phyloP scores from a whole-genome alignment of 106 monocot species.

The Cymbidium sinense region DNA sequence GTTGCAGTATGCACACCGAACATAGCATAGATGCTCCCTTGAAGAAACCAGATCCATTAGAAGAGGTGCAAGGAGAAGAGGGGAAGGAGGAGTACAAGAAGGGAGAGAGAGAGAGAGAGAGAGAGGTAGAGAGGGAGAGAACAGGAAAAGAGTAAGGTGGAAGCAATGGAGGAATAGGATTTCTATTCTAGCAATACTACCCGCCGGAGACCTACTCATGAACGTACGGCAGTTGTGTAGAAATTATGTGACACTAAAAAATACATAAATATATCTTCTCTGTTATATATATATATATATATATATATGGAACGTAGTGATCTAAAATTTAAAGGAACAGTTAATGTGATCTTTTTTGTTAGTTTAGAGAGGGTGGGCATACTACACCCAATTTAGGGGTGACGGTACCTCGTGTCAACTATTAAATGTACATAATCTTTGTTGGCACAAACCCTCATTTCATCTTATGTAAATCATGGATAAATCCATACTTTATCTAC shows the following conservation, averaged over 20 bases:
- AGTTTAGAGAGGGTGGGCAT: background rate
- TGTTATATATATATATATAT: too few species aligned
- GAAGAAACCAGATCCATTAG: slow-evolving; percentile 24
- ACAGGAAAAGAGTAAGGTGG: background rate
- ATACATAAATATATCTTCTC: too few species aligned
- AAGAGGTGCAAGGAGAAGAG: background rate
- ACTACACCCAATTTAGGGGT: background rate
- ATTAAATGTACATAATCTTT: too few species aligned
- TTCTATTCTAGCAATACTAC: slow-evolving; percentile 11
- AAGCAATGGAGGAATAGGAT: background rate
- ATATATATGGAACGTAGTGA: background rate
- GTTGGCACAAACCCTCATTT: too few species aligned
- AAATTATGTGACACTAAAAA: background rate
- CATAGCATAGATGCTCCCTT: slow-evolving; percentile 25
- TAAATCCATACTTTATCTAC: too few species aligned
- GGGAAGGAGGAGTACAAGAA: background rate
- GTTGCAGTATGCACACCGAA: slow-evolving; percentile 27
- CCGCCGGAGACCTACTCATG: slow-evolving; percentile 3
- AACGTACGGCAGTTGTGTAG: background rate
- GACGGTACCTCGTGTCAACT: background rate
- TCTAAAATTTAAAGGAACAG: background rate
- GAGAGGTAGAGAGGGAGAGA: background rate
- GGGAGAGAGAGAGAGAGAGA: background rate
- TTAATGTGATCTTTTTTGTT: background rate
- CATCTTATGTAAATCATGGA: too few species aligned